Conservation (phyloP, 768 basidiomycete genomes). For the Trametopsis cervina region DNA sequence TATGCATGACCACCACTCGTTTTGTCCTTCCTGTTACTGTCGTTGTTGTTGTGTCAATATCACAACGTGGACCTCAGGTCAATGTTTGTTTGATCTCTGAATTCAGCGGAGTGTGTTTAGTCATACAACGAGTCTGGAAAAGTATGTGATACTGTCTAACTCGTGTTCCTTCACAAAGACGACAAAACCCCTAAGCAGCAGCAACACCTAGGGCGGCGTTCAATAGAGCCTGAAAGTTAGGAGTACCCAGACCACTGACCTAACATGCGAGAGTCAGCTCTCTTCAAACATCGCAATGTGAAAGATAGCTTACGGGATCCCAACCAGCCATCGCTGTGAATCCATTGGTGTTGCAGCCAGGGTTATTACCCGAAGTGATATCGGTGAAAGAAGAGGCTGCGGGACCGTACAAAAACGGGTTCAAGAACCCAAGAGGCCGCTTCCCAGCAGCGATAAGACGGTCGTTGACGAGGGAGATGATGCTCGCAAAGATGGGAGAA, state of each 20-base stretch:
- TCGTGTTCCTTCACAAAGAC: too few species aligned
- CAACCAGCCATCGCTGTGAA: slow-evolving; percentile 27
- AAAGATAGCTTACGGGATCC: slow-evolving; percentile 22
- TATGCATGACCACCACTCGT: neutral
- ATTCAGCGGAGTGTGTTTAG: neutral
- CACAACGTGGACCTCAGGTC: neutral
- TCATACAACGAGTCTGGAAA: too few species aligned
- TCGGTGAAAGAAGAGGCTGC: slow-evolving; percentile 25
- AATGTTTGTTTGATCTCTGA: neutral
- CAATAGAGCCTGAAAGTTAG: too few species aligned
- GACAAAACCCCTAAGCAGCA: too few species aligned
- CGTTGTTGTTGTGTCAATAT: neutral
- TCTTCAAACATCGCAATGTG: neutral
- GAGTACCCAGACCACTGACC: slow-evolving; percentile 27
- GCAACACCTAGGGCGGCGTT: too few species aligned
- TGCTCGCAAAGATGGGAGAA: slow-evolving; percentile 53
- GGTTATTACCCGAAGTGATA: slow-evolving; percentile 27
- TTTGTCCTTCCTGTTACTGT: neutral
- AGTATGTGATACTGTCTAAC: too few species aligned
- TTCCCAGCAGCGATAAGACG: slow-evolving; percentile 23
- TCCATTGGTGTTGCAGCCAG: slow-evolving; percentile 29
- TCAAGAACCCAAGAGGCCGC: slow-evolving; percentile 29
- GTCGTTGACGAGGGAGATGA: slow-evolving; percentile 50
- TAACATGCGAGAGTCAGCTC: neutral
- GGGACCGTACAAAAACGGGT: slow-evolving; percentile 25